These are phyloP conservation scores for Cryptococcus jaspeensis DNA, from an alignment of 1,284 basidiomycete species.

Conservation along the genomic window DNA sequence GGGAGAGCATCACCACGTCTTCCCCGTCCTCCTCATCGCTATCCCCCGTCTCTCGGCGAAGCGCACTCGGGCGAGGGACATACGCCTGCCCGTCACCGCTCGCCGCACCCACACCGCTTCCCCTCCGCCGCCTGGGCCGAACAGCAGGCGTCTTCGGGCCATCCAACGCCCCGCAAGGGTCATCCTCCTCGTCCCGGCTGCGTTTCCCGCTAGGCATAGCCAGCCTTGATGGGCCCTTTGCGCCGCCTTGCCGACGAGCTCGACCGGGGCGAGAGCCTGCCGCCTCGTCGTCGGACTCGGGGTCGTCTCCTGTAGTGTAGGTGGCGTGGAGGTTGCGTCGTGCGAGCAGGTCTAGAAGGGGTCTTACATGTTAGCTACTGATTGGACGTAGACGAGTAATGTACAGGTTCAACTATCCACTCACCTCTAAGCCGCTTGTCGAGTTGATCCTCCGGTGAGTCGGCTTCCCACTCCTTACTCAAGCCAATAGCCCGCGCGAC, in stretches of 20 bases:
- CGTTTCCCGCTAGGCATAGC: background rate
- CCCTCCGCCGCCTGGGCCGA: too few relatives aligned
- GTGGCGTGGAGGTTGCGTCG: constrained; percentile 16
- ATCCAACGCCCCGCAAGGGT: constrained; percentile 20
- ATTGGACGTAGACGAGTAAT: background rate
- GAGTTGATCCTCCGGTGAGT: constrained; percentile 49
- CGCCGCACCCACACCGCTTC: too few relatives aligned
- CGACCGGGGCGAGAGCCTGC: constrained; percentile 22
- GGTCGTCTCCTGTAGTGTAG: constrained; percentile 12
- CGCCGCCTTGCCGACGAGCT: constrained; percentile 25
- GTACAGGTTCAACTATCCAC: constrained; percentile 5
- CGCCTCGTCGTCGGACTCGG: constrained; percentile 21
- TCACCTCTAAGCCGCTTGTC: constrained; percentile 47
- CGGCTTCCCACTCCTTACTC: constrained; percentile 38
- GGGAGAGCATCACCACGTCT: background rate
- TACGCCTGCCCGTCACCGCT: too few relatives aligned
- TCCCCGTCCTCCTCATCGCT: background rate
- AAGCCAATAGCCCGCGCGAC: constrained; percentile 44
- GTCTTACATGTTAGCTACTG: background rate
- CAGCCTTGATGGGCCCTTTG: constrained; percentile 2
- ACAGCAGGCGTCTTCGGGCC: constrained; percentile 14
- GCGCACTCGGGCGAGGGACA: too few relatives aligned
- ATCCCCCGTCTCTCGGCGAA: constrained; percentile 1
- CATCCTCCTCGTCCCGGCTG: constrained; percentile 13
- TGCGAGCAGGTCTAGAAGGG: constrained; percentile 22